Percentiles rank a stretch among this genome's conserved stretches.
Conservation (phyloP, 805 yeast genomes). For the Danielia oregonensis region DNA sequence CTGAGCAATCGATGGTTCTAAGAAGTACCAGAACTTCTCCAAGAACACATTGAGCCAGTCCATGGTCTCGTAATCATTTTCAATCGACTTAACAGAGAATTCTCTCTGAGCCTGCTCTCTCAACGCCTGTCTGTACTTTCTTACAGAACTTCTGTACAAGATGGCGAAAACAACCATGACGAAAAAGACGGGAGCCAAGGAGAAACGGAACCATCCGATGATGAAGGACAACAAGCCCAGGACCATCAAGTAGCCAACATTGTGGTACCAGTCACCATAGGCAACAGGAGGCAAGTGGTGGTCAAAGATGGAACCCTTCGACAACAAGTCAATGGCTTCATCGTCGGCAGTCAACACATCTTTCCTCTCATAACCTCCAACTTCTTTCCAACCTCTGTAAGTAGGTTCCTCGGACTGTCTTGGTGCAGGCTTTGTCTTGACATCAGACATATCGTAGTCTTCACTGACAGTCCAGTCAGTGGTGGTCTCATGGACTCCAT, state of each 20-base stretch:
- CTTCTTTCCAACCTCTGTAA: conserved; percentile 91
- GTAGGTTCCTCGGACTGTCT: conserved; percentile 60
- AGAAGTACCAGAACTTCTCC: conserved; percentile 86
- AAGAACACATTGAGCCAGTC: conserved; percentile 92
- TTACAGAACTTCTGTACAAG: conserved; percentile 78
- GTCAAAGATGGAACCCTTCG: conserved; percentile 72
- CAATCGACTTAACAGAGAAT: conserved; percentile 73
- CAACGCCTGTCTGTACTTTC: conserved; percentile 69
- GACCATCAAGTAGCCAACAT: conserved; percentile 63
- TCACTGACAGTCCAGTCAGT: conserved; percentile 32
- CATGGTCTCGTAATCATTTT: conserved; percentile 87
- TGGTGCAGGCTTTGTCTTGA: conserved; percentile 36
- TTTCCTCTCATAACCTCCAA: conserved; percentile 77
- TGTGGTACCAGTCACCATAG: conserved; percentile 97
- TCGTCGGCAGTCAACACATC: conserved; percentile 66
- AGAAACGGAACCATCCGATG: conserved; percentile 71
- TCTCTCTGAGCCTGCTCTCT: conserved; percentile 86
- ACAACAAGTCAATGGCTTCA: conserved; percentile 64
- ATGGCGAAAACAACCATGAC: conserved; percentile 59
- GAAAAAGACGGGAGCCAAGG: conserved; percentile 77
- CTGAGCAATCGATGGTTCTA: conserved; percentile 86
- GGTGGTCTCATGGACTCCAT: conserved; percentile 9
- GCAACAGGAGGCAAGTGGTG: conserved; percentile 66
- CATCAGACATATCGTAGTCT: conserved; percentile 31
- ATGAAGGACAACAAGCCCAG: conserved; percentile 75